Evolutionary conservation across 2,329 filamentous ascomycete genomes (phyloP).

Genomic region (Aciculosporium take): DNA sequence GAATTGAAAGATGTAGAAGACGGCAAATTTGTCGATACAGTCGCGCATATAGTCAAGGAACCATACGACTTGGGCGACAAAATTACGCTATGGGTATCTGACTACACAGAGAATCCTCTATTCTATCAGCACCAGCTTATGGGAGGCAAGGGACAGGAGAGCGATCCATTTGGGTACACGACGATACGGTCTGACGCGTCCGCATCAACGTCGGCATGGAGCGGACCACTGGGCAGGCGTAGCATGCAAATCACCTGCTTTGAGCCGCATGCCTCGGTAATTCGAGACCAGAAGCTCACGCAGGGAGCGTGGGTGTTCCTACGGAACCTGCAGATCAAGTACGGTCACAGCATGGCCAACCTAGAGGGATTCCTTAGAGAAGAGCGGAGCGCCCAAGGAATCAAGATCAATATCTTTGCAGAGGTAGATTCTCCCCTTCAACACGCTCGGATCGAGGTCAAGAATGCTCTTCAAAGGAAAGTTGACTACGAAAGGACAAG

Average conservation of each 20-base stretch:
- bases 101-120: slow-evolving; percentile 59
- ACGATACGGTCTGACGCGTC: slow-evolving; percentile 13
- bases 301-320: slow-evolving; percentile 50
- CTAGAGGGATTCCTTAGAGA: slow-evolving; percentile 61
- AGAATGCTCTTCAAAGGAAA: slow-evolving; percentile 48
- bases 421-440: slow-evolving; percentile 30
- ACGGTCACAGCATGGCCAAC: slow-evolving; percentile 32
- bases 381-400: slow-evolving; percentile 30
- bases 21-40: slow-evolving; percentile 49
- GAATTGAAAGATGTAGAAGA: slow-evolving; percentile 49
- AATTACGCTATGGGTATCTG: slow-evolving; percentile 58
- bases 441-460: slow-evolving; percentile 31
- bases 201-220: slow-evolving; percentile 34
- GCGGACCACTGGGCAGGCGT: slow-evolving; percentile 58
- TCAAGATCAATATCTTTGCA: slow-evolving; percentile 43
- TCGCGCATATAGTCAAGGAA: slow-evolving; percentile 52
- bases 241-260: slow-evolving; percentile 60
- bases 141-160: slow-evolving; percentile 26
- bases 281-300: slow-evolving; percentile 37
- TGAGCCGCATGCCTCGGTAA: slow-evolving; percentile 48
- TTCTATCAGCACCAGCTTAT: slow-evolving; percentile 39
- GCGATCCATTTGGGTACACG: slow-evolving; percentile 43
- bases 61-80: slow-evolving; percentile 30
- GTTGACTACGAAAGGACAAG: slow-evolving; percentile 45
- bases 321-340: slow-evolving; percentile 58